Evolutionary conservation across 805 yeast genomes (phyloP), one percentile per base, ranked within the genome.

Genomic region (Wickerhamiella hasegawae): DNA sequence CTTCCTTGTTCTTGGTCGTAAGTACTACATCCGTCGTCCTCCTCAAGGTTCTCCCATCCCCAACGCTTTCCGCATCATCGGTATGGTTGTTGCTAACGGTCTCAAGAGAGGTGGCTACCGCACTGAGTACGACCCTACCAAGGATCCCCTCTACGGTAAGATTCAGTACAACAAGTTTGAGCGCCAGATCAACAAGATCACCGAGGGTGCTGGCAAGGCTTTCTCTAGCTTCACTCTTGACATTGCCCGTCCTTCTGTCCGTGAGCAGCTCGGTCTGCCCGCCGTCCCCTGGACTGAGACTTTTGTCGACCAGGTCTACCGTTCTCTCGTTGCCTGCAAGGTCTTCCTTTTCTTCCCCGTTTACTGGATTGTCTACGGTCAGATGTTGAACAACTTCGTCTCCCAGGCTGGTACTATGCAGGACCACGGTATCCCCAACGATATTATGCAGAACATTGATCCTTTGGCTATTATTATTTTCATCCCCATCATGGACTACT

Each of bases 381-480:
- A 76, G 60, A 77, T 79, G 78, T 53, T 70, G 39, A 73, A 71
- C 59, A 74, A 74, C 56, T 76, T 79, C 48, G 68, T 76, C 40
- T 68, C 81, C 28, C 83, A 76, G 53, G 83, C 85, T 31, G 79
- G 73, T 39, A 64, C 68, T 44, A 74, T 78, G 81, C 71, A 76
- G 47, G 60, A 69, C 36, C 83, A 79, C 53, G 79, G 81, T 28
- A 65, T 79, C 46, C 90, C 92, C 45, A 80, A 80, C 52, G 92
- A 79, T 63, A 63, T 79, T 47, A 68, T 79, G 62, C 77, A 73
- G 57, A 76, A 73, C 51, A 68, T 80, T 46, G 77, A 80, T 56
- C 78, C 90, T 20, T 60, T 80, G 46, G 75, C 82, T 27, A 68
- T 80, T 46, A 76, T 80, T 45, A 60, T 80, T n/a, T 73, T 77